phyloP scores from a whole-genome alignment of 768 basidiomycete genomes.

The Podaxis sp. region DNA sequence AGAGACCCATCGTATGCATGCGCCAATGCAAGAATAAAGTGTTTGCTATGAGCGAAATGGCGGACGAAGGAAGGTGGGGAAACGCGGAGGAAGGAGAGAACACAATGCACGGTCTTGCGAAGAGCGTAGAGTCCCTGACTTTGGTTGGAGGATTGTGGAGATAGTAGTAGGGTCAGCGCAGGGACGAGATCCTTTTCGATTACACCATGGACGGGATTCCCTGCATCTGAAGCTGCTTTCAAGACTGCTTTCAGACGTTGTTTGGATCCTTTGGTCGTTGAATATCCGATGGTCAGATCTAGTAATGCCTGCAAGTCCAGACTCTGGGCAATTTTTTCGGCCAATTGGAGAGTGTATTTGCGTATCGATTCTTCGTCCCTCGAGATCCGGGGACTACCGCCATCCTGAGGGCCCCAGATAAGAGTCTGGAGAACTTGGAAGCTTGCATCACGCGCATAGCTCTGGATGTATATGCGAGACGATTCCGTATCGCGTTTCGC shows the following conservation, averaged over 20 bases:
- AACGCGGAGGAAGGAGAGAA: slow-evolving; percentile 50
- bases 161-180: slow-evolving; percentile 53
- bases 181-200: slow-evolving; percentile 52
- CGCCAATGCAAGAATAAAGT: slow-evolving; percentile 58
- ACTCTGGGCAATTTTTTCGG: slow-evolving; percentile 51
- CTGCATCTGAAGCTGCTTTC: slow-evolving; percentile 34
- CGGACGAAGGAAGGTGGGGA: slow-evolving; percentile 47
- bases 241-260: slow-evolving; percentile 41
- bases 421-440: slow-evolving; percentile 50
- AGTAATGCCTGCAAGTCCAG: slow-evolving; percentile 57
- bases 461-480: slow-evolving; percentile 49
- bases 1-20: slow-evolving; percentile 62
- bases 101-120: slow-evolving; percentile 61
- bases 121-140: slow-evolving; percentile 59
- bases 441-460: slow-evolving; percentile 60
- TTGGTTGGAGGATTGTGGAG: slow-evolving; percentile 28
- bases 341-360: slow-evolving; percentile 51
- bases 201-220: slow-evolving; percentile 30
- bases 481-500: slow-evolving; percentile 45
- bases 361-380: slow-evolving; percentile 46
- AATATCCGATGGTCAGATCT: slow-evolving; percentile 62
- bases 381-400: slow-evolving; percentile 25
- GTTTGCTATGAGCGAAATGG: slow-evolving; percentile 50
- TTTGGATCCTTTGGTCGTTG: slow-evolving; percentile 40
- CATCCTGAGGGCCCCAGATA: slow-evolving; percentile 47